Percentiles rank a stretch among this genome's conserved stretches.
Evolutionary conservation across 202 grass and related monocot species (phyloP).

Genomic region (Zoysia matrella): DNA sequence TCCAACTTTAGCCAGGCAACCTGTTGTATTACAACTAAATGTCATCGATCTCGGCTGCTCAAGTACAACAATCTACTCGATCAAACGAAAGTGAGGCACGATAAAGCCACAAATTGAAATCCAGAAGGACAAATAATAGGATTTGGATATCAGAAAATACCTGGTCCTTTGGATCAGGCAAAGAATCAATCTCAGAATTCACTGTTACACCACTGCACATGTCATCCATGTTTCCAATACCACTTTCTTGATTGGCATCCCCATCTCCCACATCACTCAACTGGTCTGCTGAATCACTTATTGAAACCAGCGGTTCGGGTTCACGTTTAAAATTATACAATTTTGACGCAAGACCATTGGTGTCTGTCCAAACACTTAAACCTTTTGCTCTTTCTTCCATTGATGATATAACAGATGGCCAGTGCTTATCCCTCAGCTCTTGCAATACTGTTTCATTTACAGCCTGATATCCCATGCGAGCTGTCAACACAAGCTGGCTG

Average conservation of each 20-base stretch:
- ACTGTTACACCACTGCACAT: slow-evolving; percentile 67
- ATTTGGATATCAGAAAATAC: not conserved
- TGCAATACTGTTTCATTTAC: slow-evolving; percentile 81
- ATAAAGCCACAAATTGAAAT: slow-evolving; percentile 19
- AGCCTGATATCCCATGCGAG: slow-evolving; percentile 94
- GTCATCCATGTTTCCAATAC: slow-evolving; percentile 61
- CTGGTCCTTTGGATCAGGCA: slow-evolving; percentile 92
- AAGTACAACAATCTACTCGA: slow-evolving; percentile 15
- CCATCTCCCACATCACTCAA: not conserved
- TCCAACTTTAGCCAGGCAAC: too few relatives aligned
- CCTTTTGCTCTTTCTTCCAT: slow-evolving; percentile 93
- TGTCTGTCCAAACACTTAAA: slow-evolving; percentile 62
- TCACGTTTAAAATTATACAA: slow-evolving; percentile 93
- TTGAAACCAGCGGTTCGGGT: slow-evolving; percentile 34
- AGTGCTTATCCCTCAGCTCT: slow-evolving; percentile 82
- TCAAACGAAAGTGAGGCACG: slow-evolving; percentile 31
- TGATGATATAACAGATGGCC: slow-evolving; percentile 78
- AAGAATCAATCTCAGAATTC: slow-evolving; percentile 79
- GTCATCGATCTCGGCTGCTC: not conserved
- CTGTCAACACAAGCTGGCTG: slow-evolving; percentile 97
- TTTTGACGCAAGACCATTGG: slow-evolving; percentile 79
- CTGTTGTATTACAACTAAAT: slow-evolving; percentile 19
- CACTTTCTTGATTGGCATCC: slow-evolving; percentile 25
- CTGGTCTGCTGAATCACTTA: too few relatives aligned
- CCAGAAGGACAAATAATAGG: slow-evolving; percentile 4